Conservation (phyloP, 345 rosid species). For the Dipteronia sinensis region DNA sequence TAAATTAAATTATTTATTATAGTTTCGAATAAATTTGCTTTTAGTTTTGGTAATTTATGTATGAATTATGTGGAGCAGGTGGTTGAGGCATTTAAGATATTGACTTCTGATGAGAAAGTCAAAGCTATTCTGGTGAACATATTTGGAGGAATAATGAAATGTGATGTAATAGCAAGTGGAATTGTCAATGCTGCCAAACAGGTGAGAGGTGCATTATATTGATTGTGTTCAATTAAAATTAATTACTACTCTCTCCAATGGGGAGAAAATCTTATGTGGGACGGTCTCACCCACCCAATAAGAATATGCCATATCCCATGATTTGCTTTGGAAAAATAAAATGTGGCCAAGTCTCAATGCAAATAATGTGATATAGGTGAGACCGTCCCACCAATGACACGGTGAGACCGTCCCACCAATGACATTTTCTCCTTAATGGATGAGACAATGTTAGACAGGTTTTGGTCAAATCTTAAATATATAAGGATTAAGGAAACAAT, state of each 20-base stretch:
- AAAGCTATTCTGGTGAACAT: slow-evolving; percentile 98
- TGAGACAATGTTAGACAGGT: background rate
- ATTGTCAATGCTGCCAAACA: slow-evolving; percentile 97
- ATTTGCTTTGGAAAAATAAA: no score
- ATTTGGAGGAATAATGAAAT: slow-evolving; percentile 98
- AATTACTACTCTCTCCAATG: background rate
- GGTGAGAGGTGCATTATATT: slow-evolving; percentile 43
- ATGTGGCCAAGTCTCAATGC: no score
- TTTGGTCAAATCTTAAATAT: background rate
- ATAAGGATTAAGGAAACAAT: background rate
- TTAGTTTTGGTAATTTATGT: slow-evolving; percentile 7
- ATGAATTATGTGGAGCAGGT: slow-evolving; percentile 51
- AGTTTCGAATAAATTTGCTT: background rate
- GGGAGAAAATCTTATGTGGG: no score
- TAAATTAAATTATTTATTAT: background rate
- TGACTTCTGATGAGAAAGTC: slow-evolving; percentile 98
- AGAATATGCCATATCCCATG: no score
- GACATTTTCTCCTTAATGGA: background rate
- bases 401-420: no score
- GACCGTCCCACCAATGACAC: no score
- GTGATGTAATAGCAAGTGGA: slow-evolving; percentile 99
- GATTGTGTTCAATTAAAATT: background rate
- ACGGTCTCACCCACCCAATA: no score
- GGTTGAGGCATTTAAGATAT: slow-evolving; percentile 96
- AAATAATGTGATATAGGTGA: no score